Evolutionary conservation across 2,329 filamentous ascomycete species (phyloP).

Genomic region (Leptographium wingfieldii): DNA sequence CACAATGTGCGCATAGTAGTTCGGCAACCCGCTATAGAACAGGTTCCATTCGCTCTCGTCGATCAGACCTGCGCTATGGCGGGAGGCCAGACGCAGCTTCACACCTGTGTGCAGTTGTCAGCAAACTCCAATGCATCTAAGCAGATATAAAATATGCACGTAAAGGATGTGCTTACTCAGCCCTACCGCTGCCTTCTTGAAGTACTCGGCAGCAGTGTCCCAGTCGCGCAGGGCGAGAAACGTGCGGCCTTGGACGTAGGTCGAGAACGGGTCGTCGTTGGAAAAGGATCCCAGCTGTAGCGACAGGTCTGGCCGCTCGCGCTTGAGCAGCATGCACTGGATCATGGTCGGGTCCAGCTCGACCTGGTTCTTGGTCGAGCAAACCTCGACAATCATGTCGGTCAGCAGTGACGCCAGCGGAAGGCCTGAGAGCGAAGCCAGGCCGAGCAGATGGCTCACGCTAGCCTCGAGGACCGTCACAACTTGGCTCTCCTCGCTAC

Average conservation of each 20-base stretch:
- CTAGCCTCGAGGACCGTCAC: constrained; percentile 48
- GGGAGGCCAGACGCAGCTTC: constrained; percentile 31
- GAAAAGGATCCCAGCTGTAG: constrained; percentile 44
- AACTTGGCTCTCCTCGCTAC: constrained; percentile 26
- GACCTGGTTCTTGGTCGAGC: constrained; percentile 51
- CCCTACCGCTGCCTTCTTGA: constrained; percentile 71
- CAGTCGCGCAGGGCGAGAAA: constrained; percentile 62
- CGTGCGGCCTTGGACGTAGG: constrained; percentile 76
- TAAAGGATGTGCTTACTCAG: constrained; percentile 50
- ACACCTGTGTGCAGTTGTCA: constrained; percentile 23
- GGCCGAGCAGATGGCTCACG: constrained; percentile 50
- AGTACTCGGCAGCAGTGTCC: constrained; percentile 58
- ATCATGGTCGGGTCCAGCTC: constrained; percentile 48
- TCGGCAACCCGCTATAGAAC: constrained; percentile 59
- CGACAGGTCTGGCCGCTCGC: constrained; percentile 47
- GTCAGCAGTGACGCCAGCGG: constrained; percentile 49
- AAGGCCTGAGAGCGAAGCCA: constrained; percentile 41
- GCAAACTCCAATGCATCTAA: background rate
- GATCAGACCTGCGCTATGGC: constrained; percentile 54
- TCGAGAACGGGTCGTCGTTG: constrained; percentile 48
- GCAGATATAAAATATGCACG: background rate
- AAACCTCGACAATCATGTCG: constrained; percentile 53
- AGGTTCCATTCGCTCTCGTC: constrained; percentile 61
- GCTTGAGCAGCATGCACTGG: constrained; percentile 49
- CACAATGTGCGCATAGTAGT: constrained; percentile 79